A percentile compares a stretch with the other conserved stretches of the same genome.
Evolutionary conservation across 805 yeast species (phyloP).

Genomic region (Candida qinlingensis): DNA sequence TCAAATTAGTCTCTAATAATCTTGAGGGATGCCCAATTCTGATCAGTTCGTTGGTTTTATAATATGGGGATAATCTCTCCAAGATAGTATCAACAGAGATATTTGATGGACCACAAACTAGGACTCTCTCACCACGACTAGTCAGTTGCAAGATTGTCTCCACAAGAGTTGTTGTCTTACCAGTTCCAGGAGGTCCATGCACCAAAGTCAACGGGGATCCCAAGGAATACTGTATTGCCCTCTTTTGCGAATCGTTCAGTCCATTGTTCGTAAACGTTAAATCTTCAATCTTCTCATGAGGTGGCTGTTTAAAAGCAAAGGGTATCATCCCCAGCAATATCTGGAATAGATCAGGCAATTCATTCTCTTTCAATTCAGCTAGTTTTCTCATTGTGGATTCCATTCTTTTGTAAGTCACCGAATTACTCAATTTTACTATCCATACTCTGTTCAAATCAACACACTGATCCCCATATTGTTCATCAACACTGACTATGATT

Average conservation of each 20-base stretch:
- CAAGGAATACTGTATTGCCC: conserved; percentile 66
- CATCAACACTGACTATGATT: conserved; percentile 58
- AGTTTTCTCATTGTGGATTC: conserved; percentile 67
- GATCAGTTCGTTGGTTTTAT: conserved; percentile 47
- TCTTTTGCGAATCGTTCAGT: conserved; percentile 55
- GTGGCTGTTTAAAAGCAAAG: conserved; percentile 28
- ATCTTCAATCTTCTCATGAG: conserved; percentile 26
- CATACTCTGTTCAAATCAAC: conserved; percentile 48
- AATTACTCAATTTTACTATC: conserved; percentile 53
- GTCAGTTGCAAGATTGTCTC: conserved; percentile 75
- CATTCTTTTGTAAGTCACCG: conserved; percentile 75
- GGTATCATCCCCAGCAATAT: conserved; percentile 40
- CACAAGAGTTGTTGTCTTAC: conserved; percentile 76
- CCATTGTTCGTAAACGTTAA: conserved; percentile 1
- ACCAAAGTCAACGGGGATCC: conserved; percentile 54
- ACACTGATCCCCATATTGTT: conserved; percentile 45
- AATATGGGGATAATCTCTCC: conserved; percentile 51
- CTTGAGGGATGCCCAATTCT: conserved; percentile 95
- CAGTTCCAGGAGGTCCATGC: conserved; percentile 81
- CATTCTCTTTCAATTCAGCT: conserved; percentile 36
- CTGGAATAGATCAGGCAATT: conserved; percentile 35
- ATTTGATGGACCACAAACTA: conserved; percentile 94
- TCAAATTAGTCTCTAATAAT: conserved; percentile 50
- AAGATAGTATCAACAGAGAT: conserved; percentile 87
- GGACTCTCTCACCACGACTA: conserved; percentile 50